A percentile compares a stretch with the other conserved stretches of the same genome.
phyloP scores from a whole-genome alignment of 1,139 yeast genomes.

The Pichia norvegensis region DNA sequence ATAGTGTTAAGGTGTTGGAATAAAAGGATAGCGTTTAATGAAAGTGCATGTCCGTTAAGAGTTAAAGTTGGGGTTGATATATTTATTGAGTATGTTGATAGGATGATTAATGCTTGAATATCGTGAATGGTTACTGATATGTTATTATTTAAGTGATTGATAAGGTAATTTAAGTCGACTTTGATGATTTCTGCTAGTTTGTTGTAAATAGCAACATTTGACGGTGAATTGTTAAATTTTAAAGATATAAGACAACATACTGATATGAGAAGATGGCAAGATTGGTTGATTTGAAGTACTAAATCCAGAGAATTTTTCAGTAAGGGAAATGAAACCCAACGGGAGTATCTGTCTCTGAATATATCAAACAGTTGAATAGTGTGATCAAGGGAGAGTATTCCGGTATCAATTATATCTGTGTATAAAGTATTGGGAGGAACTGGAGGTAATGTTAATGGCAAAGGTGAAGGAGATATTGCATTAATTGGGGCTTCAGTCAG shows the following conservation, averaged over 20 bases:
- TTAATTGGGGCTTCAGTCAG: not conserved
- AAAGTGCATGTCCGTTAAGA: slow-evolving; percentile 14
- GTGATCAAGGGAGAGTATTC: slow-evolving; percentile 44
- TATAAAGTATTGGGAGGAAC: not conserved
- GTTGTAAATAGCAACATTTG: slow-evolving; percentile 33
- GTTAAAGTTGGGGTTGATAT: slow-evolving; percentile 10
- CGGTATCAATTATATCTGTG: slow-evolving; percentile 39
- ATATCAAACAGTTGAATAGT: slow-evolving; percentile 45
- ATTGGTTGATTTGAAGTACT: slow-evolving; percentile 42
- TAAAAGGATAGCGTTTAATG: slow-evolving; percentile 11
- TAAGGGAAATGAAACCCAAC: slow-evolving; percentile 73
- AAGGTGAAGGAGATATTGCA: not conserved
- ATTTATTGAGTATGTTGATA: slow-evolving; percentile 43
- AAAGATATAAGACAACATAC: slow-evolving; percentile 58
- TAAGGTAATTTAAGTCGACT: slow-evolving; percentile 34
- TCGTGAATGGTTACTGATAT: slow-evolving; percentile 39
- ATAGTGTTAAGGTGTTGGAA: slow-evolving; percentile 13
- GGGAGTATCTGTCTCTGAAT: slow-evolving; percentile 61
- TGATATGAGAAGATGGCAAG: slow-evolving; percentile 58
- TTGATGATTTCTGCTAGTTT: slow-evolving; percentile 38
- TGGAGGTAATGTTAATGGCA: not conserved
- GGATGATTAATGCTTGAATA: slow-evolving; percentile 54
- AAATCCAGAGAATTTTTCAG: slow-evolving; percentile 42
- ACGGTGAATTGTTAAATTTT: slow-evolving; percentile 38
- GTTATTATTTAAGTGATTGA: slow-evolving; percentile 37